Percentiles rank a stretch among this genome's conserved stretches.
Evolutionary conservation across 2,329 filamentous ascomycete genomes (phyloP).

Genomic region (Alternaria sp.): DNA sequence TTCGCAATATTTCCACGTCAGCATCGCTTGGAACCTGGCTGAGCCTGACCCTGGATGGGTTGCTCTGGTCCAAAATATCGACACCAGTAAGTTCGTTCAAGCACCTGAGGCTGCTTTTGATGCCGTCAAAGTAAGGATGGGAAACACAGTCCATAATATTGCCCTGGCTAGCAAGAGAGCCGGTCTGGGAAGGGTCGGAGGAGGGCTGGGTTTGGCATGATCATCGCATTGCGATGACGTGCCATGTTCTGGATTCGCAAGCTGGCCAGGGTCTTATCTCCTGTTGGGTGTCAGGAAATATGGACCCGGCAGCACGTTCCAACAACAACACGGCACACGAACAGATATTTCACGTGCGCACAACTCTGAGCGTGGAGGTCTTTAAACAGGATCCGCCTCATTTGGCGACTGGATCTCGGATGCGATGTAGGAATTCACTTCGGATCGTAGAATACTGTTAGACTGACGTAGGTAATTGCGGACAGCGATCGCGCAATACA

Average conservation of each 20-base stretch:
- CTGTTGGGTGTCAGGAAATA: slow-evolving; percentile 9
- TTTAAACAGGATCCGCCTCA: not conserved
- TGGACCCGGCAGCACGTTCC: slow-evolving; percentile 10
- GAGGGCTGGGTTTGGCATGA: slow-evolving; percentile 26
- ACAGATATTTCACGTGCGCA: not conserved
- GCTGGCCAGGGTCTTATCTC: slow-evolving; percentile 1
- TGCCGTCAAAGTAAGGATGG: slow-evolving; percentile 57
- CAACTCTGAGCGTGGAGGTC: not conserved
- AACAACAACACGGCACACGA: not conserved
- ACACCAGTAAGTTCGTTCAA: slow-evolving; percentile 26
- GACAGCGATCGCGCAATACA: not conserved
- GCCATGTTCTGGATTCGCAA: not conserved
- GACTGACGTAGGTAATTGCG: not conserved
- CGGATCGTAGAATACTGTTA: not conserved
- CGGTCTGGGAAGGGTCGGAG: slow-evolving; percentile 17
- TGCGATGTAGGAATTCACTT: not conserved
- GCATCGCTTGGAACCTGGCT: slow-evolving; percentile 76
- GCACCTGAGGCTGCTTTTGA: slow-evolving; percentile 42
- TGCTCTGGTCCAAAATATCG: slow-evolving; percentile 28
- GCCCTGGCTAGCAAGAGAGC: slow-evolving; percentile 31
- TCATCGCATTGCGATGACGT: slow-evolving; percentile 13
- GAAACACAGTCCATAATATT: slow-evolving; percentile 48
- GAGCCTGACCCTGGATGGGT: slow-evolving; percentile 38
- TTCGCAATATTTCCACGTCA: slow-evolving; percentile 78
- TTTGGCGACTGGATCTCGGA: not conserved